phyloP scores from a whole-genome alignment of 2,329 filamentous ascomycete species.

The Hymenoscyphus fructigenus region DNA sequence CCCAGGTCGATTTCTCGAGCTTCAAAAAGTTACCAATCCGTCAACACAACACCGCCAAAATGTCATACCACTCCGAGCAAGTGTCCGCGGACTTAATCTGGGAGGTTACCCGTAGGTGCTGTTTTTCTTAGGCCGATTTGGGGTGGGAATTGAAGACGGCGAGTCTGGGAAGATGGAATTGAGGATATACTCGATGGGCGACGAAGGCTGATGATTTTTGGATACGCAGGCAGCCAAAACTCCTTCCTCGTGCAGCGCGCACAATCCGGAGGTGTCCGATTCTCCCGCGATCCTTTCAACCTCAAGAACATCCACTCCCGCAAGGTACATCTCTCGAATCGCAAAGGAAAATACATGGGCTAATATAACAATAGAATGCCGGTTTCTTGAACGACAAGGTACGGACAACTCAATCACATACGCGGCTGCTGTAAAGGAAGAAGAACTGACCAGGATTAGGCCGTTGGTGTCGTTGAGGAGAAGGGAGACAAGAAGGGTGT shows the following conservation, averaged over 20 bases:
- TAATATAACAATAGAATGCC: slow-evolving; percentile 61
- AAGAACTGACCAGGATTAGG: slow-evolving; percentile 45
- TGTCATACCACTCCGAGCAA: slow-evolving; percentile 62
- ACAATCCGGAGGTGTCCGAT: slow-evolving; percentile 73
- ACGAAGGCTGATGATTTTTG: slow-evolving; percentile 20
- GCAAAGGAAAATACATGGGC: slow-evolving; percentile 6
- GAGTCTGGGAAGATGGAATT: neutral
- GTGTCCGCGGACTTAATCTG: slow-evolving; percentile 90
- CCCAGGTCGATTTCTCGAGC: slow-evolving; percentile 12
- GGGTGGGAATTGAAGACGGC: slow-evolving; percentile 5
- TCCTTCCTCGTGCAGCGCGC: slow-evolving; percentile 90
- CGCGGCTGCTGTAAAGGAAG: neutral
- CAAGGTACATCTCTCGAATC: slow-evolving; percentile 63
- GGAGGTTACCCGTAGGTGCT: slow-evolving; percentile 85
- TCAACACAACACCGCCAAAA: slow-evolving; percentile 27
- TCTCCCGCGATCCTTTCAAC: slow-evolving; percentile 95
- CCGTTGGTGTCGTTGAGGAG: slow-evolving; percentile 73
- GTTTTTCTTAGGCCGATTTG: slow-evolving; percentile 8
- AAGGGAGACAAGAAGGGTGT: slow-evolving; percentile 72
- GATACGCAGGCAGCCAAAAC: slow-evolving; percentile 73
- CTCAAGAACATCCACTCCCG: slow-evolving; percentile 85
- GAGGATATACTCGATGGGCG: slow-evolving; percentile 1
- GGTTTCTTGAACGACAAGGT: slow-evolving; percentile 95
- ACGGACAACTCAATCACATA: slow-evolving; percentile 37
- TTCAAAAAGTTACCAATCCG: slow-evolving; percentile 16